These are phyloP conservation scores for Chrysanthemum seticuspe DNA, from an alignment of 129 eudicot genomes.

Conservation along the genomic window DNA sequence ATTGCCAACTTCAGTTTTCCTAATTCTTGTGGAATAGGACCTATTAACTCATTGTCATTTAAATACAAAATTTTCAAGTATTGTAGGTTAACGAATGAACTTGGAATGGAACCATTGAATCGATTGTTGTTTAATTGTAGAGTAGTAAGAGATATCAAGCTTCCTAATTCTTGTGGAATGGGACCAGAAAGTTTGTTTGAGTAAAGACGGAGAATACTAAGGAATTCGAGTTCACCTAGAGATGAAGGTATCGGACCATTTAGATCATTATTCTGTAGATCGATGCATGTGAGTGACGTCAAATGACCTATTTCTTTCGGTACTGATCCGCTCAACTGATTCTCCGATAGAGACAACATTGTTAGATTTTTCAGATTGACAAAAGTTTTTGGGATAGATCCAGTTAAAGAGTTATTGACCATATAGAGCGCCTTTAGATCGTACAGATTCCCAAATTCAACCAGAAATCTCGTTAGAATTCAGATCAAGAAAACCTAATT, in stretches of 20 bases:
- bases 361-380: slow-evolving; percentile 24
- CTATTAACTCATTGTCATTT: not conserved
- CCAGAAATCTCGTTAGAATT: slow-evolving; percentile 2
- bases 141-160: slow-evolving; percentile 13
- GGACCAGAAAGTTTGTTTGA: slow-evolving; percentile 31
- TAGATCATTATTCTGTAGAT: slow-evolving; percentile 21
- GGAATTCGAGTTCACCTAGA: slow-evolving; percentile 23
- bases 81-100: slow-evolving; percentile 23
- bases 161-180: slow-evolving; percentile 32
- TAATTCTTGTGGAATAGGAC: not conserved
- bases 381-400: slow-evolving; percentile 33
- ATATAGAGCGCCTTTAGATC: slow-evolving; percentile 17
- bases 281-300: slow-evolving; percentile 18
- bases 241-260: slow-evolving; percentile 29
- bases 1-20: no score
- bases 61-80: slow-evolving; percentile 2
- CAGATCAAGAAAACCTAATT: not conserved
- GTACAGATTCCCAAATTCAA: slow-evolving; percentile 25
- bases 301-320: slow-evolving; percentile 37
- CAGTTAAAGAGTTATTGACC: slow-evolving; percentile 26
- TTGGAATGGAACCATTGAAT: slow-evolving; percentile 8
- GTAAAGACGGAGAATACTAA: slow-evolving; percentile 11
- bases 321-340: slow-evolving; percentile 33
- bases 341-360: not conserved
- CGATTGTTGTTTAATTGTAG: slow-evolving; percentile 24